Conservation (phyloP, 1,284 basidiomycete genomes). For the Irpex sp. region DNA sequence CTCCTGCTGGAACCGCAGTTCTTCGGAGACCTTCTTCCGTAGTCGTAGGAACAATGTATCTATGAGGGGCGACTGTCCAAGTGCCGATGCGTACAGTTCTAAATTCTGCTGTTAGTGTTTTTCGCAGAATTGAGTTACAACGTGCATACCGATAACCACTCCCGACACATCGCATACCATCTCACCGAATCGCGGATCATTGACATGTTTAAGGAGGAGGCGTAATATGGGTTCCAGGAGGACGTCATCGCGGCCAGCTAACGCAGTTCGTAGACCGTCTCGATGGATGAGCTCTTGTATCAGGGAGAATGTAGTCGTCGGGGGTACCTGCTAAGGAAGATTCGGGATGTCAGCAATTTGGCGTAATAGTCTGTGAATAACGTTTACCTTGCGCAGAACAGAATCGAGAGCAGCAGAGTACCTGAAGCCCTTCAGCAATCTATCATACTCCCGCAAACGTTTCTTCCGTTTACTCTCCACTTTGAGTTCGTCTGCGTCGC, state of each 20-base stretch:
- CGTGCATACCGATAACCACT: constrained; percentile 76
- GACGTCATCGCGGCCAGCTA: constrained; percentile 91
- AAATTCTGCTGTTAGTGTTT: not conserved
- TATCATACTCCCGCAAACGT: constrained; percentile 86
- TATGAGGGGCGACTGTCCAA: constrained; percentile 92
- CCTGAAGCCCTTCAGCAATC: constrained; percentile 88
- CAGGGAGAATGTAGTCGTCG: constrained; percentile 85
- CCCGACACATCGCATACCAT: constrained; percentile 82
- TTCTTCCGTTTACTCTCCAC: constrained; percentile 73
- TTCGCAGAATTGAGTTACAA: not conserved
- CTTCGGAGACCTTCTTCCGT: constrained; percentile 79
- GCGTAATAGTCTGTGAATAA: constrained; percentile 14
- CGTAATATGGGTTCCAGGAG: constrained; percentile 88
- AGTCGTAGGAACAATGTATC: constrained; percentile 86
- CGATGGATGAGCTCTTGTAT: constrained; percentile 93
- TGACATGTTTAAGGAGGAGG: constrained; percentile 81
- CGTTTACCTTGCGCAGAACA: constrained; percentile 73
- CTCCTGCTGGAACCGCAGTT: constrained; percentile 90
- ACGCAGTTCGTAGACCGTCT: constrained; percentile 84
- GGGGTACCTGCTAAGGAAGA: constrained; percentile 61
- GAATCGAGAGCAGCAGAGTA: constrained; percentile 94
- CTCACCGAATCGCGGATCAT: constrained; percentile 89
- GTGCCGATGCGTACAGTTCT: constrained; percentile 91
- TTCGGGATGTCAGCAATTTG: constrained; percentile 1
- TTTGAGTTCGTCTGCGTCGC: constrained; percentile 67